Base-by-base conservation (phyloP, 352 stramenopile genomes). In the Globisporangium mamillatum region DNA sequence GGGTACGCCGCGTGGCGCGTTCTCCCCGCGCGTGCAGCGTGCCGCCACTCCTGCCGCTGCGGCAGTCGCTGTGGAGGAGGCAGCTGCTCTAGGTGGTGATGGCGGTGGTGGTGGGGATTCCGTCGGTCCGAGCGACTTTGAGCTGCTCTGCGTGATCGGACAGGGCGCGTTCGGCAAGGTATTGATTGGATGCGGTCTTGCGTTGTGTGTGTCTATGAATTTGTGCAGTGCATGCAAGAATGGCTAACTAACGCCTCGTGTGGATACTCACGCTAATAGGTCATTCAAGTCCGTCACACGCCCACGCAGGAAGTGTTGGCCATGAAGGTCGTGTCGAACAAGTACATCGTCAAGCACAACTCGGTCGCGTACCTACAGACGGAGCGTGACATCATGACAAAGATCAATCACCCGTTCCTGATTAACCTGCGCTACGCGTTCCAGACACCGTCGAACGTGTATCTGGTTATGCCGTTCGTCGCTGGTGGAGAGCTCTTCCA, bases 261-360 rank as follows among this genome's bases (percentile, higher is more conserved):
- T 41, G 53, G 22, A 62, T 58, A 24, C 34, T 38, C 34, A 3
- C 3, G 24, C 29, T 34, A 34, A n/a, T 12, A 88, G 79, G 86
- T 94, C 12, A 88, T 95, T 62, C 85, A 94, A 90, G 86, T 94
- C 68, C 82, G 86, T 29, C 83, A 95, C 60, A 79, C 74, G n/a
- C 82, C 76, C 9, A 88, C 86, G 32, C 73, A 81, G 24, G 82
- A 95, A 70, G 86, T 95, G 53, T 73, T 91, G 27, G 88, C 88
- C 8, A 93, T 95, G 86, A 95, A 95, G 80, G 86, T 94, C 70
- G 84, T 94, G 44, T 90, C 77, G 50, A 93, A 93, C 72, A 91
- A 93, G 75, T 92, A 90, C 74, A 82, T 95, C 48, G 83, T 93
- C 66, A 88, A 95, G 76, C 79, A 92, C 72, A 93, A 93, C 61